Evolutionary conservation across 1,284 basidiomycete genomes (phyloP).

Genomic region (Ceratobasidium sp.): DNA sequence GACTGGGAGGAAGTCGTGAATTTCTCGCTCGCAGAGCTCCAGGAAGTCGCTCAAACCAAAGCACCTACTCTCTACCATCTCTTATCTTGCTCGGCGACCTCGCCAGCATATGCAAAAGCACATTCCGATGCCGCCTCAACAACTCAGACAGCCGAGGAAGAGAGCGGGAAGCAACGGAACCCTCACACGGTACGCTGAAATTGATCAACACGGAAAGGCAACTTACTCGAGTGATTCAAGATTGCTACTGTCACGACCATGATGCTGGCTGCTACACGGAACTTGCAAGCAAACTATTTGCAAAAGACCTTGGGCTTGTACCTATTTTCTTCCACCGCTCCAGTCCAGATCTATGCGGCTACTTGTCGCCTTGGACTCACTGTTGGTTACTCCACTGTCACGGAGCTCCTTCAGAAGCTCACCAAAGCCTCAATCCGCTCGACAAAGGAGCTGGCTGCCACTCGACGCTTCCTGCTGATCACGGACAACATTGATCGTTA

Average conservation of each 20-base stretch:
- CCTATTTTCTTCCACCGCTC: not conserved
- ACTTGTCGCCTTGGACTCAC: not conserved
- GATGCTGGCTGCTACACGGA: not conserved
- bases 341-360: not conserved
- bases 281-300: not conserved
- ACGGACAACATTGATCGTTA: slow-evolving; percentile 21
- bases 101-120: not conserved
- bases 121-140: not conserved
- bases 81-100: not conserved
- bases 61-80: not conserved
- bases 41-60: not conserved
- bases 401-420: not conserved
- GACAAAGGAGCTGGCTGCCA: not conserved
- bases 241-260: not conserved
- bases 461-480: slow-evolving; percentile 6
- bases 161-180: not conserved
- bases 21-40: not conserved
- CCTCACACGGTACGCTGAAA: not conserved
- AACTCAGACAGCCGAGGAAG: too few relatives aligned
- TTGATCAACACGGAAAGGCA: not conserved
- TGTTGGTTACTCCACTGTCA: not conserved
- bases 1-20: not conserved
- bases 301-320: not conserved
- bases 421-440: not conserved
- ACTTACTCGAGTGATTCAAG: not conserved